These are phyloP conservation scores for Globisporangium spiculum DNA, from an alignment of 352 stramenopile genomes.

Conservation along the genomic window DNA sequence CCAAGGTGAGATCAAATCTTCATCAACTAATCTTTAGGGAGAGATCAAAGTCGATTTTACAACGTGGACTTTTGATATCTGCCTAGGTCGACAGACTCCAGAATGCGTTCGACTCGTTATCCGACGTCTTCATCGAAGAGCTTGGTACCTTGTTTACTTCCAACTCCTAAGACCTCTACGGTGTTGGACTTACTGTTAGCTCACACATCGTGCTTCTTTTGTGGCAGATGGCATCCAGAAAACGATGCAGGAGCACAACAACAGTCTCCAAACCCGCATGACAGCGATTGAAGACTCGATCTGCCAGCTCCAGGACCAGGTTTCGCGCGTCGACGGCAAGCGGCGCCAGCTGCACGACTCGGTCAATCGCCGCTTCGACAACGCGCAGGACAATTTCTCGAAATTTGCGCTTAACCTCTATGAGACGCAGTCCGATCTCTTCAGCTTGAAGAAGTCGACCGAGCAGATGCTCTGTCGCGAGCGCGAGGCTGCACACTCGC, in stretches of 20 bases:
- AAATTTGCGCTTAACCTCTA: slow-evolving; percentile 48
- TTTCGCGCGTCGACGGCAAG: slow-evolving; percentile 35
- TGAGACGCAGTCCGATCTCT: slow-evolving; percentile 45
- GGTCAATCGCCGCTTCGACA: slow-evolving; percentile 36
- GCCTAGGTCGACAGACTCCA: slow-evolving; percentile 37
- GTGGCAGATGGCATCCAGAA: slow-evolving; percentile 21
- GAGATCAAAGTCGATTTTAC: too few relatives aligned
- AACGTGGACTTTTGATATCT: too few relatives aligned
- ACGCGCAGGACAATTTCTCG: slow-evolving; percentile 43
- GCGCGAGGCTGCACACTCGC: slow-evolving; percentile 34
- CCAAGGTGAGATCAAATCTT: slow-evolving; percentile 24
- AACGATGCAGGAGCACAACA: slow-evolving; percentile 17
- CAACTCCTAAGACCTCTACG: too few relatives aligned
- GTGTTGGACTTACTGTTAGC: too few relatives aligned
- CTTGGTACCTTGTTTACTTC: slow-evolving; percentile 10
- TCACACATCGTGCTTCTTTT: too few relatives aligned
- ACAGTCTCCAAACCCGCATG: slow-evolving; percentile 31
- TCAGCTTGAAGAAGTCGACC: slow-evolving; percentile 32
- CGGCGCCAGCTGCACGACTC: slow-evolving; percentile 36
- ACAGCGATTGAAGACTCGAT: slow-evolving; percentile 33
- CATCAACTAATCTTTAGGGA: too few relatives aligned
- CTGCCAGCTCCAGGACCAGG: slow-evolving; percentile 29
- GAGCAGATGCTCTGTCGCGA: slow-evolving; percentile 49
- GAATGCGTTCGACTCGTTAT: slow-evolving; percentile 55
- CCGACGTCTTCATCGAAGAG: slow-evolving; percentile 54